phyloP scores from a whole-genome alignment of 2,329 filamentous ascomycete genomes.

The Metarhizium album region DNA sequence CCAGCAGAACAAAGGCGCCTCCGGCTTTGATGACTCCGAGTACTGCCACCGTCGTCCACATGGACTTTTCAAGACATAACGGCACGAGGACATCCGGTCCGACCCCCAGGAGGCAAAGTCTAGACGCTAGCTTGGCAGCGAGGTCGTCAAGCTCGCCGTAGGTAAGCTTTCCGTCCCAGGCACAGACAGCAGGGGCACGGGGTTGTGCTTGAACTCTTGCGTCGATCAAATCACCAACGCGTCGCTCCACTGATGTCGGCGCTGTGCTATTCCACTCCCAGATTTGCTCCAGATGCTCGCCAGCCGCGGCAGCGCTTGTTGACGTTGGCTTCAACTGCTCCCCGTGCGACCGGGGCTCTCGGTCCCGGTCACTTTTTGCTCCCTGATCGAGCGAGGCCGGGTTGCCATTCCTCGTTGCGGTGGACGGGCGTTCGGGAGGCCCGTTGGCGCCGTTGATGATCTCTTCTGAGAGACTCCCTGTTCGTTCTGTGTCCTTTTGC shows the following conservation, averaged over 20 bases:
- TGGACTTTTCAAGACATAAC: conserved; percentile 18
- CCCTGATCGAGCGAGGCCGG: background rate
- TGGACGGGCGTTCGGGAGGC: background rate
- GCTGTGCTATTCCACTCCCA: background rate
- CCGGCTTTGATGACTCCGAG: conserved; percentile 18
- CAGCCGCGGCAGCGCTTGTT: background rate
- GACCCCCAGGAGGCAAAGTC: background rate
- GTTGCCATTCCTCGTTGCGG: background rate
- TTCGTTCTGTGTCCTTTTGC: too few species aligned
- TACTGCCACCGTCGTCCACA: conserved; percentile 13
- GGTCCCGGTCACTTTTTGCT: background rate
- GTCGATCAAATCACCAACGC: background rate
- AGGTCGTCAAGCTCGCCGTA: conserved; percentile 15
- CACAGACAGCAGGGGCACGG: conserved; percentile 16
- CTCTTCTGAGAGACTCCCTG: too few species aligned
- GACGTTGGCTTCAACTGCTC: background rate
- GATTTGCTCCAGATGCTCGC: background rate
- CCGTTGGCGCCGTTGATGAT: too few species aligned
- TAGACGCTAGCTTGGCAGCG: conserved; percentile 9
- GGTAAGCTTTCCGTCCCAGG: conserved; percentile 22
- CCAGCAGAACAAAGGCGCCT: conserved; percentile 16
- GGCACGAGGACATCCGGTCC: conserved; percentile 10
- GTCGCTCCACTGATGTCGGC: background rate
- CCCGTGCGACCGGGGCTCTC: background rate
- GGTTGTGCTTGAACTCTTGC: conserved; percentile 4